These are phyloP conservation scores for Venustampulla echinocandica DNA, from an alignment of 495 filamentous ascomycete species.

Conservation along the genomic window DNA sequence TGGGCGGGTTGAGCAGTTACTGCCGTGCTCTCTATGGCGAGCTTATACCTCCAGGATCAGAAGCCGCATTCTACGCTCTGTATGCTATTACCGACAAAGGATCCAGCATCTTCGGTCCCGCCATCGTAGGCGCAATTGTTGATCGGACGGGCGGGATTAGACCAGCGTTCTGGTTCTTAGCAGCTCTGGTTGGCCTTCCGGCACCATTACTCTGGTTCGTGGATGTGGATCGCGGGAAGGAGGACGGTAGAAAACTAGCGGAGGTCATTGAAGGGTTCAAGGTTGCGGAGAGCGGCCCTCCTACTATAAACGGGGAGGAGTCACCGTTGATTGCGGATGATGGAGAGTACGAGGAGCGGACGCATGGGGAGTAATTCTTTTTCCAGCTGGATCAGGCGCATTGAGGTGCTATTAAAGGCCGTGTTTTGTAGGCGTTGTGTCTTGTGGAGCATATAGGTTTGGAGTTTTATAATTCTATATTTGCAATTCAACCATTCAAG, in stretches of 20 bases:
- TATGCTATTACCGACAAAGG: constrained; percentile 98
- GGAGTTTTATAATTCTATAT: too few relatives aligned
- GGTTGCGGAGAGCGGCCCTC: constrained; percentile 7
- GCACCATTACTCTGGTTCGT: constrained; percentile 77
- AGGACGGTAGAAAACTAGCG: constrained; percentile 64
- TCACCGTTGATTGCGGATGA: constrained; percentile 4
- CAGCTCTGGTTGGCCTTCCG: constrained; percentile 70
- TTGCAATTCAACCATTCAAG: too few relatives aligned
- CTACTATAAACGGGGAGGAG: constrained; percentile 5
- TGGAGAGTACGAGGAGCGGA: constrained; percentile 12
- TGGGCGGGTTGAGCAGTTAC: constrained; percentile 88
- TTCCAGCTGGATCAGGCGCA: background rate
- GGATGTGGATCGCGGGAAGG: constrained; percentile 80
- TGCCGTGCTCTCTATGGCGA: constrained; percentile 90
- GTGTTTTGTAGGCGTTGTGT: too few relatives aligned
- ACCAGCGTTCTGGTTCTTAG: constrained; percentile 89
- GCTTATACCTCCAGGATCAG: constrained; percentile 83
- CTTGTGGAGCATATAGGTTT: too few relatives aligned
- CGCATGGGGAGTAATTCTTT: constrained; percentile 1
- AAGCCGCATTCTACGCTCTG: constrained; percentile 92
- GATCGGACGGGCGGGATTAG: constrained; percentile 84
- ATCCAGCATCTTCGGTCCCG: constrained; percentile 85
- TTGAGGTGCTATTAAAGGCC: too few relatives aligned
- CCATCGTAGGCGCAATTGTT: constrained; percentile 87
- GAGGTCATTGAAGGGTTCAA: constrained; percentile 54